A percentile compares a stretch with the other conserved stretches of the same genome.
These are phyloP conservation scores for Amanita brunnescens DNA, from an alignment of 768 basidiomycete species.

Conservation along the genomic window DNA sequence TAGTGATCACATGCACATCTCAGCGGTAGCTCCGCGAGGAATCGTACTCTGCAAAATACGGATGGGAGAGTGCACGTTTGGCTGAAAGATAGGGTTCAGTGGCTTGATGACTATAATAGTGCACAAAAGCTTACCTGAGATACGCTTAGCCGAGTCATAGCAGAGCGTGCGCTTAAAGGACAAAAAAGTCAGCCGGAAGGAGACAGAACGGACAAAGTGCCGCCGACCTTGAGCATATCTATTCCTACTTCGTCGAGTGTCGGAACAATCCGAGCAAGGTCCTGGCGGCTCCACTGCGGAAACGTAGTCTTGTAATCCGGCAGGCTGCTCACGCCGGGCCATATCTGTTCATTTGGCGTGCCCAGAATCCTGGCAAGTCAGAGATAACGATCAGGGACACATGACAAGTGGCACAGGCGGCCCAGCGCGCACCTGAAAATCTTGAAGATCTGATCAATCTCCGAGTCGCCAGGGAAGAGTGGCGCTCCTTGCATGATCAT, in stretches of 20 bases:
- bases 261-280: constrained; percentile 57
- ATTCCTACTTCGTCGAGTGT: constrained; percentile 71
- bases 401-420: constrained; percentile 30
- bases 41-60: constrained; percentile 38
- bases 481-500: constrained; percentile 91
- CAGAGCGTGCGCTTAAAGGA: constrained; percentile 50
- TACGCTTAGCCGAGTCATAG: constrained; percentile 87
- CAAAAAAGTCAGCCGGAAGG: neutral
- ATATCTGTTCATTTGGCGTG: constrained; percentile 83
- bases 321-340: constrained; percentile 83
- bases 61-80: constrained; percentile 46
- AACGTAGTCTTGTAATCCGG: constrained; percentile 97
- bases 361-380: constrained; percentile 68
- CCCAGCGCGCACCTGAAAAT: constrained; percentile 96
- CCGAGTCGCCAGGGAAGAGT: constrained; percentile 97
- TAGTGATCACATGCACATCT: neutral
- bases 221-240: constrained; percentile 64
- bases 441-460: constrained; percentile 99
- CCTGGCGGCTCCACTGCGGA: constrained; percentile 86
- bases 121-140: constrained; percentile 61
- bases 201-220: neutral
- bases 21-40: constrained; percentile 13
- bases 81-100: constrained; percentile 38
- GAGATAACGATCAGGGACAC: neutral
- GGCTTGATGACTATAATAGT: constrained; percentile 23